Evolutionary conservation across 192 early-diverging fungal genomes (phyloP).

Genomic region (Entomortierella parvispora): DNA sequence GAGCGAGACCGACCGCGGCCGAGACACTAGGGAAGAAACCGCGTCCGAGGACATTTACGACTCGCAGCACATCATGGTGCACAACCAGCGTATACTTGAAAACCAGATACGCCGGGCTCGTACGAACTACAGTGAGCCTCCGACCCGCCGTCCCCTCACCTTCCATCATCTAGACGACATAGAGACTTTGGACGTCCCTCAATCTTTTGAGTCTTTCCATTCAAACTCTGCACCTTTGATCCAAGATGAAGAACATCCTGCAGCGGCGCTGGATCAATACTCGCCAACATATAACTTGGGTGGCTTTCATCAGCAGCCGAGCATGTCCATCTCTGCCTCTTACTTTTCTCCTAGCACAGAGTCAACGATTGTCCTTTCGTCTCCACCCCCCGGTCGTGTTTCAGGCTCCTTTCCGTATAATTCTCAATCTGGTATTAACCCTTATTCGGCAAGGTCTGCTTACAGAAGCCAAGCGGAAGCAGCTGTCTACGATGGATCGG

Average conservation of each 20-base stretch:
- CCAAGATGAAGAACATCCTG: too few species aligned
- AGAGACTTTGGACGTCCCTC: background rate
- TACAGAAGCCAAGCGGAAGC: background rate
- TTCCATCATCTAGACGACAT: background rate
- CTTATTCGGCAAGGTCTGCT: background rate
- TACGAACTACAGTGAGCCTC: constrained; percentile 1
- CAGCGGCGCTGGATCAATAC: too few species aligned
- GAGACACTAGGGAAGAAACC: background rate
- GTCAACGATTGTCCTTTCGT: constrained; percentile 34
- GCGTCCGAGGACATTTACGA: constrained; percentile 26
- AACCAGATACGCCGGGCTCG: constrained; percentile 16
- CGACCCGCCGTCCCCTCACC: background rate
- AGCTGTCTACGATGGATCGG: background rate
- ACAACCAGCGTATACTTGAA: constrained; percentile 26
- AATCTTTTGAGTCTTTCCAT: background rate
- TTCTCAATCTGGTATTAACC: background rate
- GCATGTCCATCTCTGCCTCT: constrained; percentile 30
- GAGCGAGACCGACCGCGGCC: constrained; percentile 4
- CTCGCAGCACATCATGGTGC: constrained; percentile 37
- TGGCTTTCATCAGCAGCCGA: constrained; percentile 2
- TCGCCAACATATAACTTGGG: background rate
- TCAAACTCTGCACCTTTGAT: too few species aligned
- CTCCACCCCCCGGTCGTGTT: constrained; percentile 32
- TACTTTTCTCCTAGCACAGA: constrained; percentile 34
- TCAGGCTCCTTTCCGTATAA: background rate